Evolutionary conservation across 129 eudicot genomes (phyloP), one percentile per base, ranked within the genome.

Genomic region (Heracleum sosnowskyi): DNA sequence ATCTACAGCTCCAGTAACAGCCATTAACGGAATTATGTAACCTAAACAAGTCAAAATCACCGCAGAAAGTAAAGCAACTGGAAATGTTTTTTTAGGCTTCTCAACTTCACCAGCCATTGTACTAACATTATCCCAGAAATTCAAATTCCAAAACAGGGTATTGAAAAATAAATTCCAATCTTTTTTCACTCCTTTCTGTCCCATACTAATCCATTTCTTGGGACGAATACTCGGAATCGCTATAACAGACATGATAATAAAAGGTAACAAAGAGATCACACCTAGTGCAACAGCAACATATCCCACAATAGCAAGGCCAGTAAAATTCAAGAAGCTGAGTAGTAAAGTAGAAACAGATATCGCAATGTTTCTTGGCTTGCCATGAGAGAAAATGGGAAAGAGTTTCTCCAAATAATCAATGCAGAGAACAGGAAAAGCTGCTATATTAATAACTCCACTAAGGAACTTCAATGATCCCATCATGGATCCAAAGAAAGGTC

Each of bases 401-500:
- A 57, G 66, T 10, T 57, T 57, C 66, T n/a, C 16, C 0, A 57
- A 10, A 57, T 57, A 57, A 57, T 57, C 66, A 57, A 57, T 57
- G 66, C 66, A 57, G 66, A 57, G 66, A 57, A n/a, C 66, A 24
- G 66, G 66, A 57, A 57, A 57, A 0, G 66, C 66, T 8, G 66
- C 66, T n/a, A 57, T 57, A 57, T 57, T 57, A 11, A 57, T n/a
- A 57, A 57, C 66, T n/a, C 66, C 66, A 11, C 66, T 57, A 10
- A 57, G 66, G 66, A 57, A 57, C 66, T 57, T 57, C 15, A 57
- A 1, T 24, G 66, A 57, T 7, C 66, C 66, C 66, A 57, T n/a
- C 66, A 57, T 57, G 66, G 66, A 57, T 57, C 66, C 66, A 57
- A n/a, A 57, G 66, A 57, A 57, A 24, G 66, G 66, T 57, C 66